phyloP scores from a whole-genome alignment of 192 early-diverging fungal genomes.

The Spinellus fusiger region DNA sequence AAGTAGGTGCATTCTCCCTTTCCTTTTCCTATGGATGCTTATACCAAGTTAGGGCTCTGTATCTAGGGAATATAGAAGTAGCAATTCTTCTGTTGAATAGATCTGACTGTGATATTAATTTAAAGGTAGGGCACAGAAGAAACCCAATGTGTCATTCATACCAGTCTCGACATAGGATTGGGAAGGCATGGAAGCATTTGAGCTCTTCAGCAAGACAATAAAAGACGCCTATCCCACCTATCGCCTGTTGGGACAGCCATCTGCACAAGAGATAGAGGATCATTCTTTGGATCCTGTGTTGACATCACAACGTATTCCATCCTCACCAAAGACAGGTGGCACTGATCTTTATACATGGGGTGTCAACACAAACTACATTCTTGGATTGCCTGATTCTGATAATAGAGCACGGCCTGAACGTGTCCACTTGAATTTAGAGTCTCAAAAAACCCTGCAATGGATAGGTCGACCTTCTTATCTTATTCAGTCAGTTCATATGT shows the following conservation, averaged over 20 bases:
- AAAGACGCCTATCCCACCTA: constrained; percentile 10
- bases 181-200: constrained; percentile 39
- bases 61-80: constrained; percentile 17
- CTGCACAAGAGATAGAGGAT: neutral
- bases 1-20: constrained; percentile 29
- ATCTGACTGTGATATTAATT: constrained; percentile 5
- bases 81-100: constrained; percentile 12
- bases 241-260: neutral
- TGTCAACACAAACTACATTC: constrained; percentile 59
- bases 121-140: constrained; percentile 2
- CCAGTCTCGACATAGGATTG: constrained; percentile 34
- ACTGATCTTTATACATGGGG: constrained; percentile 70
- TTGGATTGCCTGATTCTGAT: constrained; percentile 63
- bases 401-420: constrained; percentile 58
- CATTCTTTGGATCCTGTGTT: too few relatives aligned
- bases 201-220: constrained; percentile 30
- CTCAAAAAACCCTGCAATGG: constrained; percentile 25
- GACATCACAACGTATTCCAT: too few relatives aligned
- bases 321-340: constrained; percentile 11
- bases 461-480: constrained; percentile 18
- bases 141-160: neutral
- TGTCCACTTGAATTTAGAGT: constrained; percentile 37
- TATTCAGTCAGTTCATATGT: constrained; percentile 41
- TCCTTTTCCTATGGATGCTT: neutral
- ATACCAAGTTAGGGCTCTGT: constrained; percentile 7